phyloP scores from a whole-genome alignment of 2,329 filamentous ascomycete genomes.

The Curvularia hawaiiensis region DNA sequence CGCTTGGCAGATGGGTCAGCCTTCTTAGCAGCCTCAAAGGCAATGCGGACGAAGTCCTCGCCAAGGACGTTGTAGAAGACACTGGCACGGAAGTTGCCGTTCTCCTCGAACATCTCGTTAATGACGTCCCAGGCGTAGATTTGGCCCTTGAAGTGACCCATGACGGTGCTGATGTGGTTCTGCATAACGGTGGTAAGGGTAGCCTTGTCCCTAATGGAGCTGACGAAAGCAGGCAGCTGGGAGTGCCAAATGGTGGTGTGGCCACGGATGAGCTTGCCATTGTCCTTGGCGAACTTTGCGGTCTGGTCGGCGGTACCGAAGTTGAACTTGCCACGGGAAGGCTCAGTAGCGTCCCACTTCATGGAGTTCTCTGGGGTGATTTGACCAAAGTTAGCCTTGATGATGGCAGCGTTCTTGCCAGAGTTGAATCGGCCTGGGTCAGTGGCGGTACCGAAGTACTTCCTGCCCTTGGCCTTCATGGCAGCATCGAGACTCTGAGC shows the following conservation, averaged over 20 bases:
- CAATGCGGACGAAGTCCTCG: slow-evolving; percentile 73
- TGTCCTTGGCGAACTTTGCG: slow-evolving; percentile 61
- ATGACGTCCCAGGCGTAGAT: slow-evolving; percentile 68
- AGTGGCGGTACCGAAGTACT: slow-evolving; percentile 66
- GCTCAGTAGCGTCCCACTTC: slow-evolving; percentile 69
- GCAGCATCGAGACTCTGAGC: slow-evolving; percentile 59
- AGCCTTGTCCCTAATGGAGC: slow-evolving; percentile 57
- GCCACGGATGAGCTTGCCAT: slow-evolving; percentile 65
- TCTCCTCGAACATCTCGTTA: slow-evolving; percentile 69
- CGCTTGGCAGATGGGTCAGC: slow-evolving; percentile 72
- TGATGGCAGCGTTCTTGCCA: slow-evolving; percentile 60
- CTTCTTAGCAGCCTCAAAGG: slow-evolving; percentile 70
- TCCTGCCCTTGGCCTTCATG: slow-evolving; percentile 67
- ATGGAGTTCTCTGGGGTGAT: slow-evolving; percentile 71
- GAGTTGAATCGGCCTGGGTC: slow-evolving; percentile 61
- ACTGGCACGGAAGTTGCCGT: slow-evolving; percentile 63
- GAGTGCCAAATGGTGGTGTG: slow-evolving; percentile 71
- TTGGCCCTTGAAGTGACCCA: slow-evolving; percentile 67
- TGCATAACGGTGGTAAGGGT: slow-evolving; percentile 63
- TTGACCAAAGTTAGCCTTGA: slow-evolving; percentile 67
- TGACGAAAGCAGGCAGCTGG: slow-evolving; percentile 62
- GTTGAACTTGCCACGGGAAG: slow-evolving; percentile 49
- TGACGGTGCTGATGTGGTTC: slow-evolving; percentile 64
- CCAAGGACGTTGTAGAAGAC: slow-evolving; percentile 73
- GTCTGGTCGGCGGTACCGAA: slow-evolving; percentile 64